These are phyloP conservation scores for Jimgerdemannia lactiflua DNA, from an alignment of 192 early-diverging fungal species.

Conservation along the genomic window DNA sequence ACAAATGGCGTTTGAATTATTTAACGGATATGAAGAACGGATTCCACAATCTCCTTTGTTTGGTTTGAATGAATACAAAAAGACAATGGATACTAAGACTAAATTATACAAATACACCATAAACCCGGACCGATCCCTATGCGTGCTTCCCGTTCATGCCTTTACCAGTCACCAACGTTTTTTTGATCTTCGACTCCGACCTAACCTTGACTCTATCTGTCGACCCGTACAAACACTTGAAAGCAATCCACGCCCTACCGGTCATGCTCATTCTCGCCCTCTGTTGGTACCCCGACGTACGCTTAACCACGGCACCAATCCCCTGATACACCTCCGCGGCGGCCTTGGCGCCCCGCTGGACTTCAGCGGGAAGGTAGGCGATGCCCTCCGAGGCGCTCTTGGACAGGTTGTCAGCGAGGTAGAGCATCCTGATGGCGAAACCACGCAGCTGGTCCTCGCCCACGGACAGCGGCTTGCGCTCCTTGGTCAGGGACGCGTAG, in stretches of 20 bases:
- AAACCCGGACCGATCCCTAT: too few relatives aligned
- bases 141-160: too few relatives aligned
- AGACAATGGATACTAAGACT: too few relatives aligned
- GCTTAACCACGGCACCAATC: slow-evolving; percentile 35
- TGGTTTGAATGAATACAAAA: too few relatives aligned
- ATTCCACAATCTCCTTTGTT: too few relatives aligned
- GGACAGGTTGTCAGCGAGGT: slow-evolving; percentile 22
- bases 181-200: too few relatives aligned
- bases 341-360: slow-evolving; percentile 34
- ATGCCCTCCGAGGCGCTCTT: slow-evolving; percentile 22
- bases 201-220: too few relatives aligned
- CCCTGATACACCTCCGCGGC: slow-evolving; percentile 42
- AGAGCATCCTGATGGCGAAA: slow-evolving; percentile 14
- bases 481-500: not conserved
- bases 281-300: slow-evolving; percentile 25
- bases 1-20: too few relatives aligned
- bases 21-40: too few relatives aligned
- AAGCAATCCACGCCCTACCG: not conserved
- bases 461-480: slow-evolving; percentile 15
- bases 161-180: too few relatives aligned
- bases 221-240: not conserved
- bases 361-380: slow-evolving; percentile 20
- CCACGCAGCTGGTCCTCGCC: slow-evolving; percentile 13
- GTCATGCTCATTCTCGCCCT: slow-evolving; percentile 16
- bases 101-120: too few relatives aligned